These are phyloP conservation scores for Lavandula angustifolia DNA, from an alignment of 257 asterid species.

Conservation along the genomic window DNA sequence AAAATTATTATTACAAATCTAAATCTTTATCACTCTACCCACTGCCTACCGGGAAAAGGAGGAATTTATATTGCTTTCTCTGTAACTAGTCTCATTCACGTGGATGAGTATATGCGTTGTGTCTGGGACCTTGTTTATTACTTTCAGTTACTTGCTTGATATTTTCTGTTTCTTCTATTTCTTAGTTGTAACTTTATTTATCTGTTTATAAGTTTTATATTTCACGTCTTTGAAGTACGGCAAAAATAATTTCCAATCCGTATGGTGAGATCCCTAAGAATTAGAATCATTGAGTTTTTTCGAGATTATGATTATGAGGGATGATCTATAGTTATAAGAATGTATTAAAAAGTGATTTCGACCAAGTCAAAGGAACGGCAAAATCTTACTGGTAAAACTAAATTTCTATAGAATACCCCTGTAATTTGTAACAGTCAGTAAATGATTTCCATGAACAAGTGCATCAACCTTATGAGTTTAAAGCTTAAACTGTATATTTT, in stretches of 20 bases:
- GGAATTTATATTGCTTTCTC: neutral
- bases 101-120: slow-evolving; percentile 4
- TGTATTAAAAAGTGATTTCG: slow-evolving; percentile 12
- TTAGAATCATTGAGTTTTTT: neutral
- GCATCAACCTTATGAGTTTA: slow-evolving; percentile 18
- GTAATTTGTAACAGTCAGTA: slow-evolving; percentile 7
- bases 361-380: slow-evolving; percentile 3
- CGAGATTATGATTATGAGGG: slow-evolving; percentile 19
- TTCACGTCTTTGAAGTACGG: neutral
- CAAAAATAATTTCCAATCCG: neutral
- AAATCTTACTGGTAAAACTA: slow-evolving; percentile 16
- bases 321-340: slow-evolving; percentile 7
- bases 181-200: slow-evolving; percentile 16
- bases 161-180: neutral
- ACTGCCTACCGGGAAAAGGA: slow-evolving; percentile 17
- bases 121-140: slow-evolving; percentile 6
- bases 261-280: neutral
- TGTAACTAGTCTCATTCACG: slow-evolving; percentile 16
- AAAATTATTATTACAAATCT: neutral
- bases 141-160: slow-evolving; percentile 18
- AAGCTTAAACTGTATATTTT: slow-evolving; percentile 31
- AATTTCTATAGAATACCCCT: neutral
- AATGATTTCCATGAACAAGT: slow-evolving; percentile 15
- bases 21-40: slow-evolving; percentile 12
- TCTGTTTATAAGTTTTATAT: neutral